These are phyloP conservation scores for Coemansia sp. DNA, from an alignment of 192 early-diverging fungal species.

Conservation along the genomic window DNA sequence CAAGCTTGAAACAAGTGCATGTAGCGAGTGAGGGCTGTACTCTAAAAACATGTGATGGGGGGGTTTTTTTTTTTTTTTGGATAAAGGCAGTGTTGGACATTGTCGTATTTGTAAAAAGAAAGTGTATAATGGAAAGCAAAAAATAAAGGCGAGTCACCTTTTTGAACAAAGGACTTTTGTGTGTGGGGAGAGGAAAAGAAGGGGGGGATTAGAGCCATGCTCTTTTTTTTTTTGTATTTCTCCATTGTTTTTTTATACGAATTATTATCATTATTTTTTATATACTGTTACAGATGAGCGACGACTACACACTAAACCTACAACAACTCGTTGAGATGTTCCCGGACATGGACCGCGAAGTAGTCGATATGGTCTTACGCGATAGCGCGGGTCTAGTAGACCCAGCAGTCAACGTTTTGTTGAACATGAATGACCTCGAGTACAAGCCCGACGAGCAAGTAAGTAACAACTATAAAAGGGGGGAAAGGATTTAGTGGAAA, in stretches of 20 bases:
- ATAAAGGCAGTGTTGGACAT: too few relatives aligned
- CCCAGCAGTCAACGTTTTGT: constrained; percentile 19
- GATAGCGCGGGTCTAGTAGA: constrained; percentile 25
- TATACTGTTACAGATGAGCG: constrained; percentile 15
- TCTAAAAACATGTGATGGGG: too few relatives aligned
- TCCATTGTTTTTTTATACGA: background rate
- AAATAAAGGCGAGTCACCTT: too few relatives aligned
- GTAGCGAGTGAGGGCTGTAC: too few relatives aligned
- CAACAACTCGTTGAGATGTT: constrained; percentile 36
- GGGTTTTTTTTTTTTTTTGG: too few relatives aligned
- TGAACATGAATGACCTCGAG: constrained; percentile 42
- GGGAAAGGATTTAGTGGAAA: background rate
- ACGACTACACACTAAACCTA: constrained; percentile 27
- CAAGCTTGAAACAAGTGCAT: too few relatives aligned
- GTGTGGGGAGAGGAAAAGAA: too few relatives aligned
- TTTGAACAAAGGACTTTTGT: too few relatives aligned
- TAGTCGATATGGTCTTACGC: constrained; percentile 28
- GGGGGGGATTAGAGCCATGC: too few relatives aligned
- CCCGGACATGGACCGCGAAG: constrained; percentile 42
- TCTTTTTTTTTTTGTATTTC: too few relatives aligned
- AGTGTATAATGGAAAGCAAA: too few relatives aligned
- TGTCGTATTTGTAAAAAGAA: too few relatives aligned
- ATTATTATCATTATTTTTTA: background rate
- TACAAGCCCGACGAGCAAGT: constrained; percentile 35
- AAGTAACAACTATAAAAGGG: background rate